Percentiles rank a stretch among this genome's conserved stretches.
Conservation (phyloP, 108 stramenopile species). For the Schizochytrium sp. region DNA sequence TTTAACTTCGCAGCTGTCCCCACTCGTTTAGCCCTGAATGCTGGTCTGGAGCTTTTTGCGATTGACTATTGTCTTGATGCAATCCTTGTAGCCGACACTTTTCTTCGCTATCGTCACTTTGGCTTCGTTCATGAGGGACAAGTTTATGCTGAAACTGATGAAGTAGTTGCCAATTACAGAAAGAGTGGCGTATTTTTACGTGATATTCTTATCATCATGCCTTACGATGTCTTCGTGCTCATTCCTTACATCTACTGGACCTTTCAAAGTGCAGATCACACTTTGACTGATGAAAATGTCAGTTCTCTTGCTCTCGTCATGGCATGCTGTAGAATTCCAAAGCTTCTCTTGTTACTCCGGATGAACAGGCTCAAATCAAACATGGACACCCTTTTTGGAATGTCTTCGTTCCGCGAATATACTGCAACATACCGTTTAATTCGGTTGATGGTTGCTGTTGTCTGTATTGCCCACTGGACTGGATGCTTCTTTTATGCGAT, state of each 20-base stretch:
- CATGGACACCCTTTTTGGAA: conserved; percentile 61
- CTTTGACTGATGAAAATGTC: not conserved
- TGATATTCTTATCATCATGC: conserved; percentile 24
- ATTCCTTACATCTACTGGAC: not conserved
- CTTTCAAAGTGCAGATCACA: not conserved
- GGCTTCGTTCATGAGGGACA: conserved; percentile 72
- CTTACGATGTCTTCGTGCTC: conserved; percentile 44
- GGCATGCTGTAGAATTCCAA: conserved; percentile 70
- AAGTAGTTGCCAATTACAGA: conserved; percentile 68
- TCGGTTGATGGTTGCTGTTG: conserved; percentile 63
- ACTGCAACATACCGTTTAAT: conserved; percentile 14
- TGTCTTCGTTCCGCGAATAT: conserved; percentile 15
- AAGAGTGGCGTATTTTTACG: not conserved
- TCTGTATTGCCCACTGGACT: conserved; percentile 76
- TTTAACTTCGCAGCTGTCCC: conserved; percentile 74
- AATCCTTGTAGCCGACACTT: conserved; percentile 68
- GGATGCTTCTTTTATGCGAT: conserved; percentile 76
- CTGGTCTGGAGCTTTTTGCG: not conserved
- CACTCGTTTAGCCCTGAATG: conserved; percentile 69
- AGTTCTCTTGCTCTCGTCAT: conserved; percentile 41
- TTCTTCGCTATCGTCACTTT: conserved; percentile 67
- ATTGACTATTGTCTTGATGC: conserved; percentile 73
- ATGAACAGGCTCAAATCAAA: conserved; percentile 60
- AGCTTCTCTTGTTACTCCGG: conserved; percentile 68
- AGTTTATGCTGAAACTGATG: conserved; percentile 65